A percentile compares a stretch with the other conserved stretches of the same genome.
phyloP scores from a whole-genome alignment of 441 rosid genomes.

The Populus tomentosa region DNA sequence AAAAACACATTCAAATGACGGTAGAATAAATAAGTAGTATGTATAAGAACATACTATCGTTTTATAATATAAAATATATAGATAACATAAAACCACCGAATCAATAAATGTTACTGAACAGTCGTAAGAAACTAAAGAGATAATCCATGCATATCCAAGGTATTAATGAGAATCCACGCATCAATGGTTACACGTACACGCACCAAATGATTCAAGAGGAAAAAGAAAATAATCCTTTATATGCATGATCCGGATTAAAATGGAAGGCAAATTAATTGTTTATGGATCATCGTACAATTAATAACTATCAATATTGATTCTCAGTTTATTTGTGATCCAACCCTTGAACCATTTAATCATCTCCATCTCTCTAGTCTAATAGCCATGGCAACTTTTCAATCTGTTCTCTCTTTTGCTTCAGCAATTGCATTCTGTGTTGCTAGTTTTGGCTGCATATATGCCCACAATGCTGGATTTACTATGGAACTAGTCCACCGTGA shows the following conservation, averaged over 20 bases:
- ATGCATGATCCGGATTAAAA: too few relatives aligned
- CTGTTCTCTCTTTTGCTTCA: too few relatives aligned
- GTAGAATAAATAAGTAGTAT: too few relatives aligned
- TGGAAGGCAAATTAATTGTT: background rate
- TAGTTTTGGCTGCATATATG: background rate
- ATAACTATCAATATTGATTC: too few relatives aligned
- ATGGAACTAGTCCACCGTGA: slow-evolving; percentile 40
- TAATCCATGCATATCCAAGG: too few relatives aligned
- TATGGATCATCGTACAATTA: background rate
- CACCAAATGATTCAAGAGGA: background rate
- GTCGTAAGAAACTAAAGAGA: too few relatives aligned
- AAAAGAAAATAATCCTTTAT: background rate
- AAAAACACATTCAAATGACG: too few relatives aligned
- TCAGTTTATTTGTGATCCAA: background rate
- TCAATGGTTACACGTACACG: background rate
- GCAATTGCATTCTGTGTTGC: too few relatives aligned
- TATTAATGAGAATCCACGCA: slow-evolving; percentile 1
- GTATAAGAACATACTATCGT: too few relatives aligned
- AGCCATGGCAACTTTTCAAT: background rate
- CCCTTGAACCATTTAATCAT: background rate
- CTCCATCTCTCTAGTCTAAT: background rate
- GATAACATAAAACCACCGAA: too few relatives aligned
- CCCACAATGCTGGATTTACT: slow-evolving; percentile 21
- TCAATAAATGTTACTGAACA: too few relatives aligned
- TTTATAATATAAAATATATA: too few relatives aligned